A percentile compares a stretch with the other conserved stretches of the same genome.
Conservation (phyloP, 805 yeast genomes). For the Peterozyma toletana region DNA sequence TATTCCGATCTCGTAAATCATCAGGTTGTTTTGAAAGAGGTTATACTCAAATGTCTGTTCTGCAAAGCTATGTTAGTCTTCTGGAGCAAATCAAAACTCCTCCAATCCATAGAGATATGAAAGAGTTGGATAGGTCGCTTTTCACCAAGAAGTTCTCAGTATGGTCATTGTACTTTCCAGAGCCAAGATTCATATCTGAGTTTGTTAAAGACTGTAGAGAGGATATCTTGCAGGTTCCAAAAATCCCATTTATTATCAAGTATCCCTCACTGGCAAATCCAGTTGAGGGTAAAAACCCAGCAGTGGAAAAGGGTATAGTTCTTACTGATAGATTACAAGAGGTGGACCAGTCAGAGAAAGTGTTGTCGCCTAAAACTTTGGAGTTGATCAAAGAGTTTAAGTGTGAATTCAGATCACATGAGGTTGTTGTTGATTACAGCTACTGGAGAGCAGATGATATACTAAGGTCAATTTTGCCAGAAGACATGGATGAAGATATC, state of each 20-base stretch:
- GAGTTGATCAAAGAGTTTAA: conserved; percentile 39
- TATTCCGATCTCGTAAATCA: too few species aligned
- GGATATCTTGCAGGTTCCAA: conserved; percentile 65
- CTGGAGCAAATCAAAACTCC: conserved; percentile 34
- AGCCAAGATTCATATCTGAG: conserved; percentile 52
- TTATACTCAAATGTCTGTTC: too few species aligned
- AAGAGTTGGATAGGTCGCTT: conserved; percentile 53
- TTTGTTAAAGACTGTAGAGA: conserved; percentile 52
- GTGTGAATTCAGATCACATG: conserved; percentile 44
- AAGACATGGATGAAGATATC: conserved; percentile 54
- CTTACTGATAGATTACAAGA: conserved; percentile 43
- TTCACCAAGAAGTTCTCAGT: conserved; percentile 54
- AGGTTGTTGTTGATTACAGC: conserved; percentile 54
- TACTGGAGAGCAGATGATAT: conserved; percentile 92
- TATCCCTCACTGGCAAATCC: conserved; percentile 6
- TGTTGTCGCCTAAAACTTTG: conserved; percentile 33
- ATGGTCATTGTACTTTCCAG: conserved; percentile 62
- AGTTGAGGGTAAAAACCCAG: conserved; percentile 11
- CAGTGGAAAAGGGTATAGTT: conserved; percentile 45
- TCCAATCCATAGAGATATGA: conserved; percentile 65
- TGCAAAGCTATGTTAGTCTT: background rate
- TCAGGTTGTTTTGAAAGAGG: too few species aligned
- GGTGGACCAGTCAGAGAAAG: conserved; percentile 26
- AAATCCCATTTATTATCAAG: conserved; percentile 62
- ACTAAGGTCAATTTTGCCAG: conserved; percentile 70